These are phyloP conservation scores for Phytophthora lateralis DNA, from an alignment of 352 stramenopile genomes.

Conservation along the genomic window DNA sequence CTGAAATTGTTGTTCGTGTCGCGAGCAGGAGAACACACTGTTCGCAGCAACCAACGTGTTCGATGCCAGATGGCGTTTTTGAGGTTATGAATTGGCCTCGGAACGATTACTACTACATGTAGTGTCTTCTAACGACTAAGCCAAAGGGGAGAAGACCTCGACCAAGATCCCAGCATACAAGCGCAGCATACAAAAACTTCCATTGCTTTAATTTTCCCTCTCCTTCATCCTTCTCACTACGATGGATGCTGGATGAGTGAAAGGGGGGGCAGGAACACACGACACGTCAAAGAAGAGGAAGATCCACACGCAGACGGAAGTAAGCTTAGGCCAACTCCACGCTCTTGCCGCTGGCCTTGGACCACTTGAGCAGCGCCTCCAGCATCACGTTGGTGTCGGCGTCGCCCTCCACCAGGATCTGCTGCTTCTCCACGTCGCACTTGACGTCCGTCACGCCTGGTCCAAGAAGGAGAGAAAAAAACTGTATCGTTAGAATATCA, in stretches of 20 bases:
- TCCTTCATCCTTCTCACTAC: conserved; percentile 1
- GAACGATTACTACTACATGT: too few relatives aligned
- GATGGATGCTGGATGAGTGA: conserved; percentile 5
- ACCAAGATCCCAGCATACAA: neutral
- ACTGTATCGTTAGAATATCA: neutral
- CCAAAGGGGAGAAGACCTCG: too few relatives aligned
- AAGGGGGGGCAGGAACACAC: conserved; percentile 2
- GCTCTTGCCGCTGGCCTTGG: conserved; percentile 86
- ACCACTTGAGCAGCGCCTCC: conserved; percentile 89
- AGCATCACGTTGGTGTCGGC: conserved; percentile 83
- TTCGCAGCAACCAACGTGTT: too few relatives aligned
- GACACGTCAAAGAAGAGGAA: conserved; percentile 16
- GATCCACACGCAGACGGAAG: neutral
- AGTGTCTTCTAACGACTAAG: too few relatives aligned
- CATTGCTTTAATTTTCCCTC: conserved; percentile 15
- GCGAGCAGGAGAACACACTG: too few relatives aligned
- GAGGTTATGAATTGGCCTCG: too few relatives aligned
- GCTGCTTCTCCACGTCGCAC: conserved; percentile 89
- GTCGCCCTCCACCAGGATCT: conserved; percentile 82
- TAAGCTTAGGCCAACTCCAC: conserved; percentile 73
- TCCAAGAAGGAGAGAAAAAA: conserved; percentile 11
- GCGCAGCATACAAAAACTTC: conserved; percentile 16
- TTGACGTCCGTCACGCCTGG: conserved; percentile 82
- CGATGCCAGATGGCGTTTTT: too few relatives aligned
- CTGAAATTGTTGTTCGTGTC: too few relatives aligned